phyloP scores from a whole-genome alignment of 306 rosid species.

The Medicago lupulina region DNA sequence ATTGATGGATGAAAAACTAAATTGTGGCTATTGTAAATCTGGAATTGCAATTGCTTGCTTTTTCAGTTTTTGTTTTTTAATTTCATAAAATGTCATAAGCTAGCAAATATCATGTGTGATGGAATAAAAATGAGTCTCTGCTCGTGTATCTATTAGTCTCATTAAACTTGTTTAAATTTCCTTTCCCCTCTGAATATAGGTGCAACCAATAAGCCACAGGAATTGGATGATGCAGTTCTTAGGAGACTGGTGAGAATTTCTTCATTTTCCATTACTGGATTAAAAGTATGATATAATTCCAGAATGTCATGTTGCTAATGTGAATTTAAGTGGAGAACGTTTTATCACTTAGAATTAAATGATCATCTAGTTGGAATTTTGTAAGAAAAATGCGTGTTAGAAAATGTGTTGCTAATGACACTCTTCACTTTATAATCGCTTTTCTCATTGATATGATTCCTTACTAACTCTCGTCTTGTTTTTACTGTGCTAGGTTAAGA shows the following conservation, averaged over 20 bases:
- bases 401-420: background rate
- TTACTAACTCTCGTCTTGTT: constrained; percentile 32
- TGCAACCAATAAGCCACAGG: constrained; percentile 98
- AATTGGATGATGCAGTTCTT: constrained; percentile 96
- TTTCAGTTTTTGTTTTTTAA: background rate
- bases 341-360: constrained; percentile 9
- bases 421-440: constrained; percentile 5
- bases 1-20: constrained; percentile 25
- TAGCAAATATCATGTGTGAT: constrained; percentile 21
- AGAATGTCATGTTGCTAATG: constrained; percentile 15
- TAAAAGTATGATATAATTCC: constrained; percentile 16
- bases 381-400: background rate
- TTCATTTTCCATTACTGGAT: constrained; percentile 19
- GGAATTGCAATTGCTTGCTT: constrained; percentile 13
- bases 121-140: constrained; percentile 21
- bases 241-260: constrained; percentile 84
- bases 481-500: constrained; percentile 73
- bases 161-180: background rate
- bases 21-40: constrained; percentile 19
- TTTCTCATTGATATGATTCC: constrained; percentile 5
- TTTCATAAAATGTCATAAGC: constrained; percentile 8
- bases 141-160: constrained; percentile 23
- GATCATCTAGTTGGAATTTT: constrained; percentile 1
- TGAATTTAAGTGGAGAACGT: constrained; percentile 7
- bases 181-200: constrained; percentile 58